A percentile compares a stretch with the other conserved stretches of the same genome.
Conservation (phyloP, 2,329 filamentous ascomycete genomes). For the Tolypocladium ophioglossoides region DNA sequence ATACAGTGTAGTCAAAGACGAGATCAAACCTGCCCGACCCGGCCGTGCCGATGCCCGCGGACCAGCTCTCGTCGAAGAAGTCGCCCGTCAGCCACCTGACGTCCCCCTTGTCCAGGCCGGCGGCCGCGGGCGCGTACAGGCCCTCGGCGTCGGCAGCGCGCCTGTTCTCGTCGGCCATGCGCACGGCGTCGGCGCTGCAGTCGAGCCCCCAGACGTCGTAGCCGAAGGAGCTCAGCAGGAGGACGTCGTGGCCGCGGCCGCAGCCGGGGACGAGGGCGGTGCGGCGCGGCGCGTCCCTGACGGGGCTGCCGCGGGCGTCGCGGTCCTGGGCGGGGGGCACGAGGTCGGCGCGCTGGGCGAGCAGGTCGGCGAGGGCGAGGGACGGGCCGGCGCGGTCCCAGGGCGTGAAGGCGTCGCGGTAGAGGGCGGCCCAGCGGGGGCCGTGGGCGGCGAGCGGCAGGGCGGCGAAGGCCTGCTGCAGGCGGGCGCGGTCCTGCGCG, state of each 20-base stretch:
- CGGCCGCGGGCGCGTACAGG: constrained; percentile 29
- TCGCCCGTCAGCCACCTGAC: constrained; percentile 51
- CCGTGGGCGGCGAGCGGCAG: constrained; percentile 23
- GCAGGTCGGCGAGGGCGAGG: constrained; percentile 41
- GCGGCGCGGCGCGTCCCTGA: constrained; percentile 13
- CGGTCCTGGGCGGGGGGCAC: constrained; percentile 25
- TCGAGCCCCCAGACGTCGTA: constrained; percentile 73
- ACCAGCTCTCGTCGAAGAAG: constrained; percentile 55
- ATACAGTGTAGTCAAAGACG: constrained; percentile 53
- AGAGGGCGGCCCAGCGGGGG: constrained; percentile 36
- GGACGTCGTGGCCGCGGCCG: constrained; percentile 71
- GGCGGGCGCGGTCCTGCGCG: constrained; percentile 11
- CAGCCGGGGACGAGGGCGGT: constrained; percentile 69
- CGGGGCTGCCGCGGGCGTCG: constrained; percentile 17
- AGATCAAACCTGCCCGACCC: constrained; percentile 49
- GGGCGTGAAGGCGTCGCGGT: constrained; percentile 33
- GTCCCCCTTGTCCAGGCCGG: constrained; percentile 33
- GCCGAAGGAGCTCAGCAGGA: constrained; percentile 62
- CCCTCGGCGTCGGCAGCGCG: constrained; percentile 25
- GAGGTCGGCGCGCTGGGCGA: constrained; percentile 33
- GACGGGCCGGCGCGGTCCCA: constrained; percentile 47
- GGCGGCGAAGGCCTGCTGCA: constrained; percentile 23
- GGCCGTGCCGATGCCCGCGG: constrained; percentile 27
- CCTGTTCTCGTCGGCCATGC: constrained; percentile 35
- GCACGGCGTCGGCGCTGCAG: constrained; percentile 37